A percentile compares a stretch with the other conserved stretches of the same genome.
Conservation (phyloP, 139 green algal species). For the Desmodesmus armatus region DNA sequence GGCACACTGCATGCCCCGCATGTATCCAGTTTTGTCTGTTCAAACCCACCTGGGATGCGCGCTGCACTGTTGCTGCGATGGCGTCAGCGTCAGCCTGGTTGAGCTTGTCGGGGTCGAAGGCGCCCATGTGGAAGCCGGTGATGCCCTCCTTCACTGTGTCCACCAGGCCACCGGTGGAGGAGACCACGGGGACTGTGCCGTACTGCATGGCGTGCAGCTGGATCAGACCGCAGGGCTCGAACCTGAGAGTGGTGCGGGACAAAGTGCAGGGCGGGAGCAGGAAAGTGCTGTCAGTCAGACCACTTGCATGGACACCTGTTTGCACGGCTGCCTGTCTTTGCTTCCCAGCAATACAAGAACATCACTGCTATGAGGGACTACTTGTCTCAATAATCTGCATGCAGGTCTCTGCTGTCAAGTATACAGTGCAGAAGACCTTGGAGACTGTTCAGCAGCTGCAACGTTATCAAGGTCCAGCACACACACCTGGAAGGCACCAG, state of each 20-base stretch:
- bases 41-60: slow-evolving; percentile 50
- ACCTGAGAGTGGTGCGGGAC: too few species aligned
- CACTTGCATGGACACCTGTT: not conserved
- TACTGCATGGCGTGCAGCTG: slow-evolving; percentile 82
- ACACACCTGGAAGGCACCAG: slow-evolving; percentile 89
- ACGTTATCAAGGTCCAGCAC: too few species aligned
- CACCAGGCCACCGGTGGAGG: slow-evolving; percentile 96
- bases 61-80: slow-evolving; percentile 75
- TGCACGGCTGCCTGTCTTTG: too few species aligned
- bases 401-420: too few species aligned
- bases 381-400: too few species aligned
- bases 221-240: slow-evolving; percentile 98
- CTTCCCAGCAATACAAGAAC: too few species aligned
- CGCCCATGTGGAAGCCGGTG: slow-evolving; percentile 98
- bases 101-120: slow-evolving; percentile 85
- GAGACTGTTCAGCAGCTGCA: too few species aligned
- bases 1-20: too few species aligned
- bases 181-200: slow-evolving; percentile 94
- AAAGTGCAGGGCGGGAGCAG: not conserved
- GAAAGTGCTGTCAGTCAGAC: not conserved
- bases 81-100: slow-evolving; percentile 81
- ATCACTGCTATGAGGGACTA: too few species aligned
- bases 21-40: too few species aligned
- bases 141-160: slow-evolving; percentile 99
- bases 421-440: too few species aligned